These are phyloP conservation scores for Kregervanrija delftensis DNA, from an alignment of 805 yeast species.

Conservation along the genomic window DNA sequence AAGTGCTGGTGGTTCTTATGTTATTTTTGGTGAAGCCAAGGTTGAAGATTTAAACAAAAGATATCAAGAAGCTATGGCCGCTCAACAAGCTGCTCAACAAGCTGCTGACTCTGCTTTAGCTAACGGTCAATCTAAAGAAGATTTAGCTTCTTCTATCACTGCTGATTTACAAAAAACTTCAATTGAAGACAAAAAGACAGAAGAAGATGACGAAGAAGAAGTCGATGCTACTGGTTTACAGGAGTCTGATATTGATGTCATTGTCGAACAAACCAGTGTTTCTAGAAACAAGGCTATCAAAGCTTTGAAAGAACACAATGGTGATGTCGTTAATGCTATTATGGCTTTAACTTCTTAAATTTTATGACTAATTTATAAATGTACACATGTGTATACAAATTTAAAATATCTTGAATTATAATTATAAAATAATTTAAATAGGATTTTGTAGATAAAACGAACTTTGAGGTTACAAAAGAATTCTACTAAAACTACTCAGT, in stretches of 20 bases:
- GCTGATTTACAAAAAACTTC: slow-evolving; percentile 71
- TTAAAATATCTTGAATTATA: too few relatives aligned
- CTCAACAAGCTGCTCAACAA: slow-evolving; percentile 55
- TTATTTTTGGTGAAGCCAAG: slow-evolving; percentile 97
- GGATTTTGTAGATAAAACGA: too few relatives aligned
- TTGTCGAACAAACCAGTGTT: slow-evolving; percentile 86
- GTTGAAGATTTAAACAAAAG: slow-evolving; percentile 89
- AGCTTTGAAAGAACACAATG: slow-evolving; percentile 81
- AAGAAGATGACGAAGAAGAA: slow-evolving; percentile 48
- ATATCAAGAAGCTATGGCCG: slow-evolving; percentile 77
- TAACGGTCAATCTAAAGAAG: slow-evolving; percentile 46
- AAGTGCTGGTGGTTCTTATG: slow-evolving; percentile 88
- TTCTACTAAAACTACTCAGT: not conserved
- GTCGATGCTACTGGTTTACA: slow-evolving; percentile 84
- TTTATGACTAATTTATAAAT: slow-evolving; percentile 2
- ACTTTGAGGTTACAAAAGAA: not conserved
- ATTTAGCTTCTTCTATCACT: slow-evolving; percentile 49
- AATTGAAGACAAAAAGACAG: slow-evolving; percentile 34
- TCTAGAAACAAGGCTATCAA: slow-evolving; percentile 86
- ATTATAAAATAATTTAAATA: too few relatives aligned
- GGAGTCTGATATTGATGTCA: slow-evolving; percentile 74
- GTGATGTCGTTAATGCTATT: slow-evolving; percentile 94
- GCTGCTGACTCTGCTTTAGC: slow-evolving; percentile 33
- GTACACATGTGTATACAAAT: not conserved
- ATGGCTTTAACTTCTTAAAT: slow-evolving; percentile 52